Conservation (phyloP, 2,329 filamentous ascomycete species). For the Nigrospora oryzae region DNA sequence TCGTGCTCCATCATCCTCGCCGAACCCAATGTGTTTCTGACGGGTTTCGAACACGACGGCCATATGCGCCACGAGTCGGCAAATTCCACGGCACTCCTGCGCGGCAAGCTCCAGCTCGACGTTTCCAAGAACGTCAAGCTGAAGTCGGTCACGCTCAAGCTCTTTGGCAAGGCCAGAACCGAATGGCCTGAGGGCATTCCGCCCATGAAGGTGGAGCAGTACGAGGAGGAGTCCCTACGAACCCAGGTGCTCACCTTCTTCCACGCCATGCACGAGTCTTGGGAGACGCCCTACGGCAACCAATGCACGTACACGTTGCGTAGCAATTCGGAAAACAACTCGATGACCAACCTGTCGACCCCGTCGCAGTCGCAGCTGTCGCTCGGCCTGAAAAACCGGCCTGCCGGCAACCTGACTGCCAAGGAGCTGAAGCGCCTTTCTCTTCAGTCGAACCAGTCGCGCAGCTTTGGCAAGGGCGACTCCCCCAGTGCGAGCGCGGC, state of each 20-base stretch:
- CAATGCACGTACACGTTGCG: constrained; percentile 49
- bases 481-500: constrained; percentile 50
- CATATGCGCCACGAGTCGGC: constrained; percentile 44
- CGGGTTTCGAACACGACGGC: constrained; percentile 68
- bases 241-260: constrained; percentile 90
- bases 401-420: constrained; percentile 24
- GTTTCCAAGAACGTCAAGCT: constrained; percentile 88
- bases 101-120: constrained; percentile 74
- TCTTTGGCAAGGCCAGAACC: constrained; percentile 76
- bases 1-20: constrained; percentile 66
- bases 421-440: constrained; percentile 61
- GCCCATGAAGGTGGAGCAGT: constrained; percentile 73
- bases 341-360: constrained; percentile 23
- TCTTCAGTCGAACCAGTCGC: constrained; percentile 70
- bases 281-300: constrained; percentile 55
- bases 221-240: constrained; percentile 77
- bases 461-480: constrained; percentile 79
- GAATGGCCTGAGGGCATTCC: constrained; percentile 97
- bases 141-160: constrained; percentile 80
- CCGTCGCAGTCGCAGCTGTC: constrained; percentile 21
- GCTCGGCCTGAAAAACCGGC: constrained; percentile 20
- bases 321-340: constrained; percentile 23
- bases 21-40: constrained; percentile 73
- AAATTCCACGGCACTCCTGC: constrained; percentile 68
- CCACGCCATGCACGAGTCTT: constrained; percentile 60